Evolutionary conservation across 2,329 filamentous ascomycete genomes (phyloP), one percentile per base, ranked within the genome.

Genomic region (Colletotrichum higginsianum): DNA sequence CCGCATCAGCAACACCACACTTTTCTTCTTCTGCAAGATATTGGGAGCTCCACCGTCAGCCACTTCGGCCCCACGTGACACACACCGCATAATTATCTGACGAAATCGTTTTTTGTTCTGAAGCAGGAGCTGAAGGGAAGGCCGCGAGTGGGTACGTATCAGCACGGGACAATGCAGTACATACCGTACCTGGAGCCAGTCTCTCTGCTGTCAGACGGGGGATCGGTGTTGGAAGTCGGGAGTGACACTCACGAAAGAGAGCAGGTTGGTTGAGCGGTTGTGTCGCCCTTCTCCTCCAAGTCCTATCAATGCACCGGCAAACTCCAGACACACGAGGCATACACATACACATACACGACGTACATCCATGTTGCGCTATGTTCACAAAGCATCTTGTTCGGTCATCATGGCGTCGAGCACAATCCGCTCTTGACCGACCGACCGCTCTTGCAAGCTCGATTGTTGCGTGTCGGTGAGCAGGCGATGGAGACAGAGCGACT

Each of bases 71-170:
- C 66, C 70, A 72, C 70, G 70, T 72, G 70, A 71, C 46, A 71
- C 66, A 65, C 66, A 72, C 70, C 66, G 70, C 70, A 72, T 72
- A 44, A 71, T 57, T 66, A 44, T 52, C 47, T 72, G 61, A 70
- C 61, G 61, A 61, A 61, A 65, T 65, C 56, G 52, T 18, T 62
- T 26, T 11, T 23, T 49, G 42, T 42, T 60, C 56, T 56, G 66
- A 70, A 55, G 66, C 66, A 65, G 61, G 11, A 53, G 58, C n/a
- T 35, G 35, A 18, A 23, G 13, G 40, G 35, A 18, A 23, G 13
- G 26, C 46, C 26, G 47, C 30, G 18, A 35, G 12, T 18, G 18
- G 38, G 55, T 58, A 61, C 64, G 49, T 65, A 65, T 40, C 40
- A 12, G 11, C 12, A n/a, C 30, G 16, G 56, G 35, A 63, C 23